Evolutionary conservation across 1,284 basidiomycete genomes (phyloP).

Genomic region (Pseudozyma thailandica): DNA sequence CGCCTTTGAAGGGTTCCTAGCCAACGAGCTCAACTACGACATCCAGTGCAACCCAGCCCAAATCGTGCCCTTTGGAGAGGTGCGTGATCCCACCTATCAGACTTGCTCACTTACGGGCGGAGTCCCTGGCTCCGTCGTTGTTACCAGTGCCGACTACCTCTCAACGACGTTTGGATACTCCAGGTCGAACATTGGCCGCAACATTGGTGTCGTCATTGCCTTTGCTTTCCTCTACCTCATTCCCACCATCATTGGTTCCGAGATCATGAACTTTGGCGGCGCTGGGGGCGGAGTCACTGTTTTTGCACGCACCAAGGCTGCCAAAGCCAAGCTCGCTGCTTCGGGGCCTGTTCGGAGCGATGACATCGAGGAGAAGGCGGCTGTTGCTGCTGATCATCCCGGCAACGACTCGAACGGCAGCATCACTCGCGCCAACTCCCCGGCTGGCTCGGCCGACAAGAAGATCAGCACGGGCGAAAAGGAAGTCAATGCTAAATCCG

Average conservation of each 20-base stretch:
- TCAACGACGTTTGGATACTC: conserved; percentile 75
- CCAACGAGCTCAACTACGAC: conserved; percentile 70
- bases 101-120: conserved; percentile 70
- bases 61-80: conserved; percentile 32
- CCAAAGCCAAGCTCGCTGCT: conserved; percentile 28
- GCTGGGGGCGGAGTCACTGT: conserved; percentile 61
- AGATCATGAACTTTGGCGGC: conserved; percentile 54
- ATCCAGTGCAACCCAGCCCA: conserved; percentile 42
- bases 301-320: conserved; percentile 48
- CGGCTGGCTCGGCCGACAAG: conserved; percentile 8
- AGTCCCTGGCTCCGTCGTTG: conserved; percentile 65
- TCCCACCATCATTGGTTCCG: conserved; percentile 54
- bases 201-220: conserved; percentile 70
- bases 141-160: conserved; percentile 72
- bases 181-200: conserved; percentile 70
- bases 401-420: conserved; percentile 21
- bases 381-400: conserved; percentile 4
- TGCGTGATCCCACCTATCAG: conserved; percentile 25
- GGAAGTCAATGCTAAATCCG: conserved; percentile 40
- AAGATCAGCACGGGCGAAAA: background rate
- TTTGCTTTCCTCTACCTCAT: conserved; percentile 60
- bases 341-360: conserved; percentile 13
- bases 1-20: conserved; percentile 77
- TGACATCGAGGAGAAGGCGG: conserved; percentile 30
- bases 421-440: conserved; percentile 44